Percentiles rank a stretch among this genome's conserved stretches.
Conservation (phyloP, 2,329 filamentous ascomycete species). For the Delphinella strobiligena region DNA sequence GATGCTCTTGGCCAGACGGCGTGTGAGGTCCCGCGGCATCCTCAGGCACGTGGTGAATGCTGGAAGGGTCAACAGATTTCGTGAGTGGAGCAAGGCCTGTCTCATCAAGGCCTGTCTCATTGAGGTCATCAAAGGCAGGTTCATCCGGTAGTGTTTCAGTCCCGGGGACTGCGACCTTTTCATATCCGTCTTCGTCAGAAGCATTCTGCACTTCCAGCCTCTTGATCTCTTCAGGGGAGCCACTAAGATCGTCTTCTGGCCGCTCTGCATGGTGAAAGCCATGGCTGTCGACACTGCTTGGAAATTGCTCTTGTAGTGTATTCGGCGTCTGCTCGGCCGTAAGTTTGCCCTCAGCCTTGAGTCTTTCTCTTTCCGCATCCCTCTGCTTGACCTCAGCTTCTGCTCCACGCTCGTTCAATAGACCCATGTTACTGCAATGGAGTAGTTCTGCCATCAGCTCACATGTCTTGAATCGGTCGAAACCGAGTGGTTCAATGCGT, state of each 20-base stretch:
- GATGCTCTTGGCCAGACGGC: neutral
- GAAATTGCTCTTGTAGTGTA: slow-evolving; percentile 38
- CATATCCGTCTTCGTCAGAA: slow-evolving; percentile 83
- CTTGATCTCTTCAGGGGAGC: slow-evolving; percentile 54
- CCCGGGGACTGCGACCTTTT: slow-evolving; percentile 63
- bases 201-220: slow-evolving; percentile 67
- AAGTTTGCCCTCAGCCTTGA: slow-evolving; percentile 68
- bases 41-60: slow-evolving; percentile 29
- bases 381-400: slow-evolving; percentile 73
- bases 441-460: slow-evolving; percentile 96
- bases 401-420: slow-evolving; percentile 82
- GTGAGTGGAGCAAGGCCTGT: slow-evolving; percentile 13
- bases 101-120: slow-evolving; percentile 36
- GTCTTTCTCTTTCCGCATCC: slow-evolving; percentile 67
- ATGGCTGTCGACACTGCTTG: slow-evolving; percentile 39
- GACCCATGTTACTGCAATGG: slow-evolving; percentile 96
- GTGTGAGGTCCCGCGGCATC: slow-evolving; percentile 31
- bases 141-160: slow-evolving; percentile 51
- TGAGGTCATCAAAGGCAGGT: slow-evolving; percentile 57
- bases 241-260: slow-evolving; percentile 27
- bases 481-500: slow-evolving; percentile 86
- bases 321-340: slow-evolving; percentile 46
- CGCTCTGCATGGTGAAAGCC: slow-evolving; percentile 39
- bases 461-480: slow-evolving; percentile 97
- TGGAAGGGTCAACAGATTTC: slow-evolving; percentile 6